A percentile compares a stretch with the other conserved stretches of the same genome.
phyloP scores from a whole-genome alignment of 768 basidiomycete species.

The Hygrophorus pudorinus region DNA sequence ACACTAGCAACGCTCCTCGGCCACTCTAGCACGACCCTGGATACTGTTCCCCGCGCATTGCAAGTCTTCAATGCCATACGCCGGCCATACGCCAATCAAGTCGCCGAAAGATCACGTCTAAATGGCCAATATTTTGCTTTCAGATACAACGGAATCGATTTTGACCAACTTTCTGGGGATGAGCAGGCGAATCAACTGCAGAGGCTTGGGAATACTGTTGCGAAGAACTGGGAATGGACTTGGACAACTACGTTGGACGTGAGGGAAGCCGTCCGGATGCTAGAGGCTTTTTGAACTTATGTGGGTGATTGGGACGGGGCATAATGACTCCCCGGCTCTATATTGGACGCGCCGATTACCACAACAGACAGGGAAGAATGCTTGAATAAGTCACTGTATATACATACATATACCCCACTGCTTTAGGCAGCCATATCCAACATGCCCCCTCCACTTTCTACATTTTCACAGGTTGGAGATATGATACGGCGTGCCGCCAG shows the following conservation, averaged over 20 bases:
- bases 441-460: too few species aligned
- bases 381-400: too few species aligned
- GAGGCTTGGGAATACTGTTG: constrained; percentile 30
- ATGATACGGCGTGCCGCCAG: too few species aligned
- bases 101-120: constrained; percentile 28
- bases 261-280: constrained; percentile 22
- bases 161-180: background rate
- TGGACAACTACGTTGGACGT: constrained; percentile 43
- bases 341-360: too few species aligned
- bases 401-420: too few species aligned
- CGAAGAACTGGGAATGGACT: constrained; percentile 52
- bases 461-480: too few species aligned
- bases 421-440: too few species aligned
- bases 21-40: constrained; percentile 29
- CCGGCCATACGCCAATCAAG: constrained; percentile 31
- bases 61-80: constrained; percentile 42
- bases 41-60: constrained; percentile 32
- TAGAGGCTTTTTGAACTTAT: background rate
- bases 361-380: too few species aligned
- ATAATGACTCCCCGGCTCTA: too few species aligned
- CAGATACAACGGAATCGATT: constrained; percentile 22
- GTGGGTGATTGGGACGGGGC: background rate
- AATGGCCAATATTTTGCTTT: constrained; percentile 31
- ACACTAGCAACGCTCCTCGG: constrained; percentile 35
- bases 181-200: constrained; percentile 14